Evolutionary conservation across 2,329 filamentous ascomycete species (phyloP).

Genomic region (Penicillium sp.): DNA sequence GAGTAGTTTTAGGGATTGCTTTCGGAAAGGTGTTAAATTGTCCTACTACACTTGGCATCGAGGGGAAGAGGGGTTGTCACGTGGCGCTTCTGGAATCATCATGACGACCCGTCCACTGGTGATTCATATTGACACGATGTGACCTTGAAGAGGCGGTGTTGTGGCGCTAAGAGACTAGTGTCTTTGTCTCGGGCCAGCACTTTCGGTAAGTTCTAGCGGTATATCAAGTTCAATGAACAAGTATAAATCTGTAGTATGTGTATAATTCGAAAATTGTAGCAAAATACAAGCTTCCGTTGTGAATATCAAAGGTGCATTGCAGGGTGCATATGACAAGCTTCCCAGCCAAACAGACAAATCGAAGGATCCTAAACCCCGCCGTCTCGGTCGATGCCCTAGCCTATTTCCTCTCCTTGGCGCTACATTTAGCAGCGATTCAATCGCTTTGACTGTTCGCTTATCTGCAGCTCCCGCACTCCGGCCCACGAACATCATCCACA

Average conservation of each 20-base stretch:
- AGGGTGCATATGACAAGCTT: background rate
- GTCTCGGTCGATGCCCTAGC: background rate
- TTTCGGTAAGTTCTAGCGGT: background rate
- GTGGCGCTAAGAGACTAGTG: conserved; percentile 7
- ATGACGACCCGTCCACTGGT: conserved; percentile 7
- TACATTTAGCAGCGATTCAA: background rate
- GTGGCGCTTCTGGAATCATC: conserved; percentile 14
- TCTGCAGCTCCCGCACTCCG: conserved; percentile 48
- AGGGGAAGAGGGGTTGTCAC: conserved; percentile 15
- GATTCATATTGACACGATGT: conserved; percentile 13
- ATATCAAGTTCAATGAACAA: background rate
- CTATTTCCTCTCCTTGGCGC: background rate
- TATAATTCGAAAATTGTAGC: background rate
- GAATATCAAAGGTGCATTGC: background rate
- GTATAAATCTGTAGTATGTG: background rate
- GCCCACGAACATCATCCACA: conserved; percentile 49
- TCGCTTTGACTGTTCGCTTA: conserved; percentile 11
- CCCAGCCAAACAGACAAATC: background rate
- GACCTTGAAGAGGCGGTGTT: conserved; percentile 1
- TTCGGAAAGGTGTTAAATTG: background rate
- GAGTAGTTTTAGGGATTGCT: background rate
- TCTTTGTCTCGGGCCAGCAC: background rate
- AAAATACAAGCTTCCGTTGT: background rate
- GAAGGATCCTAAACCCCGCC: background rate
- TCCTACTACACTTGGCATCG: background rate